Percentiles rank a stretch among this genome's conserved stretches.
Conservation (phyloP, 805 yeast species). For the Candida sonorensis region DNA sequence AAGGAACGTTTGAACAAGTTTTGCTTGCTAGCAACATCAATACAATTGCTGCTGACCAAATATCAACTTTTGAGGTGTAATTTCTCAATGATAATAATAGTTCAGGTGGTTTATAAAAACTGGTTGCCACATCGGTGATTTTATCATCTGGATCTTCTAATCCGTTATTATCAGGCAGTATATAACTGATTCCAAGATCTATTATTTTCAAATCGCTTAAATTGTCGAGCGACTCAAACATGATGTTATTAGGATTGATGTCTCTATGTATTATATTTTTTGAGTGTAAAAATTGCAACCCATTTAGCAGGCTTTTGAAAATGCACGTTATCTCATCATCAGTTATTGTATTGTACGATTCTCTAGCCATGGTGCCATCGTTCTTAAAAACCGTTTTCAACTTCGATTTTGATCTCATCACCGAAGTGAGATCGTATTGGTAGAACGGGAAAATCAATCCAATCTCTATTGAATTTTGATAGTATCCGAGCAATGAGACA, state of each 20-base stretch:
- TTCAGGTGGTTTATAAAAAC: slow-evolving; percentile 70
- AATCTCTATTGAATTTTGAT: slow-evolving; percentile 24
- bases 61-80: slow-evolving; percentile 53
- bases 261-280: slow-evolving; percentile 66
- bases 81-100: slow-evolving; percentile 50
- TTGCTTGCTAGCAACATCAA: slow-evolving; percentile 43
- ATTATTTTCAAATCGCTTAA: slow-evolving; percentile 28
- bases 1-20: slow-evolving; percentile 29
- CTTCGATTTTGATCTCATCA: slow-evolving; percentile 28
- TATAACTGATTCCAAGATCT: slow-evolving; percentile 35
- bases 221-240: slow-evolving; percentile 21
- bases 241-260: slow-evolving; percentile 66
- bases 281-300: slow-evolving; percentile 58
- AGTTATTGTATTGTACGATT: slow-evolving; percentile 10
- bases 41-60: slow-evolving; percentile 68
- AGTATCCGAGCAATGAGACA: slow-evolving; percentile 8
- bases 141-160: slow-evolving; percentile 40
- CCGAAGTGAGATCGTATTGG: slow-evolving; percentile 27
- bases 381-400: slow-evolving; percentile 19
- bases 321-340: slow-evolving; percentile 20
- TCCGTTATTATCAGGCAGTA: slow-evolving; percentile 56
- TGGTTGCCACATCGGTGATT: slow-evolving; percentile 58
- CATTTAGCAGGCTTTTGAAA: slow-evolving; percentile 33
- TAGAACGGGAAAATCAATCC: slow-evolving; percentile 38
- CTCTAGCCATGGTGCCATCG: slow-evolving; percentile 9